Conservation (phyloP, 306 rosid species). For the Dryas alaskensis region DNA sequence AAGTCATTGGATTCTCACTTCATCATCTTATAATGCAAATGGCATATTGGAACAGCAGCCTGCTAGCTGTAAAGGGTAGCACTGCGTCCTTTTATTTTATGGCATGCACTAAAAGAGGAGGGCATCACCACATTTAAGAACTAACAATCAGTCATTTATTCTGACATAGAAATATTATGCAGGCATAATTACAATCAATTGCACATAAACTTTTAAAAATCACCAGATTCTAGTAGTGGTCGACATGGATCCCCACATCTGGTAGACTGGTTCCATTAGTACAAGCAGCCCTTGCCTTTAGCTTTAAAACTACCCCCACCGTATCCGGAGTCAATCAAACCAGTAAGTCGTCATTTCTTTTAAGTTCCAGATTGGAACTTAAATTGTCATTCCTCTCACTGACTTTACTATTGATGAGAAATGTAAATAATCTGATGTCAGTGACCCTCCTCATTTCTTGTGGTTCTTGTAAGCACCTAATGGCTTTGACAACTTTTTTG, state of each 20-base stretch:
- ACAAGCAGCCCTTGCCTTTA: constrained; percentile 3
- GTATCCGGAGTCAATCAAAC: background rate
- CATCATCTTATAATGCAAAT: background rate
- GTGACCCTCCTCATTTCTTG: constrained; percentile 34
- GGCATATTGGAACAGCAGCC: background rate
- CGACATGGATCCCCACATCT: background rate
- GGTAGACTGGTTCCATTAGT: background rate
- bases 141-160: constrained; percentile 12
- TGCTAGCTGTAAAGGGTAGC: background rate
- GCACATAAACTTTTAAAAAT: constrained; percentile 8
- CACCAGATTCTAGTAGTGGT: constrained; percentile 3
- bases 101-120: background rate
- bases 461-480: constrained; percentile 16
- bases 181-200: constrained; percentile 31
- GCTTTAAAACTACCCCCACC: background rate
- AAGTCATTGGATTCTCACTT: background rate
- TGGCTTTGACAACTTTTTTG: constrained; percentile 39
- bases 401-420: constrained; percentile 1
- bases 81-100: background rate
- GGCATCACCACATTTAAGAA: constrained; percentile 3
- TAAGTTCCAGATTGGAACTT: constrained; percentile 3
- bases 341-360: background rate
- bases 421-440: constrained; percentile 14
- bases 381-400: background rate
- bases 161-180: constrained; percentile 5